Conservation (phyloP, 352 stramenopile species). For the Pythium biforme region DNA sequence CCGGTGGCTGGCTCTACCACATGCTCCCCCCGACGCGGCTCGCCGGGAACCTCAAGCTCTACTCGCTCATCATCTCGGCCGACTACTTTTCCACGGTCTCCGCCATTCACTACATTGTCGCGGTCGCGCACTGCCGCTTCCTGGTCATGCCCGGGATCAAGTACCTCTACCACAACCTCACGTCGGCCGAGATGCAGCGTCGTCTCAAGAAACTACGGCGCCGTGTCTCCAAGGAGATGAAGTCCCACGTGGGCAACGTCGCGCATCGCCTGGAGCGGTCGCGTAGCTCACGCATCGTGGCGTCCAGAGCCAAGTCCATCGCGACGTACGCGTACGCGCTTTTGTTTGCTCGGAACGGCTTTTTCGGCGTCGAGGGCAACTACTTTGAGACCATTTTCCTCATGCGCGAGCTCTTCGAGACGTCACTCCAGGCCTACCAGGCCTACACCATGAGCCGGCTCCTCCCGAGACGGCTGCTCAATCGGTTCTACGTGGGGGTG, state of each 20-base stretch:
- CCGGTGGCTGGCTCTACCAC: conserved; percentile 3
- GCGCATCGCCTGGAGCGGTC: background rate
- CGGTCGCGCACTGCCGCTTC: background rate
- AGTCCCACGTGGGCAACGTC: background rate
- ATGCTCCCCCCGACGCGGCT: conserved; percentile 1
- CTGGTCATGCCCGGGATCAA: background rate
- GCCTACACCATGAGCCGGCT: conserved; percentile 15
- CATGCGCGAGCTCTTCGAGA: conserved; percentile 17
- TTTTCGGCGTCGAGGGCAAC: conserved; percentile 18
- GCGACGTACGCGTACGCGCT: background rate
- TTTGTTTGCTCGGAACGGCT: background rate
- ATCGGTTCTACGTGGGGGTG: conserved; percentile 11
- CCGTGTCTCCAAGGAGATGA: background rate
- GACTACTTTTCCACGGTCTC: background rate
- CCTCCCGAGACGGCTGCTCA: background rate
- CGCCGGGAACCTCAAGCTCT: background rate
- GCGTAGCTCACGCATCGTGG: background rate
- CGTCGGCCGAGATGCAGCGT: background rate
- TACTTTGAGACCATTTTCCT: conserved; percentile 24
- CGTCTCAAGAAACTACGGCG: background rate
- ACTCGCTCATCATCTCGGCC: conserved; percentile 7
- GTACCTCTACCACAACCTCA: background rate
- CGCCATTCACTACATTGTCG: background rate
- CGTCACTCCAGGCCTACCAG: conserved; percentile 14
- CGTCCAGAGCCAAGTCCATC: background rate